Percentiles rank a stretch among this genome's conserved stretches.
Evolutionary conservation across 257 asterid species (phyloP).

Genomic region (Knoxia roxburghii): DNA sequence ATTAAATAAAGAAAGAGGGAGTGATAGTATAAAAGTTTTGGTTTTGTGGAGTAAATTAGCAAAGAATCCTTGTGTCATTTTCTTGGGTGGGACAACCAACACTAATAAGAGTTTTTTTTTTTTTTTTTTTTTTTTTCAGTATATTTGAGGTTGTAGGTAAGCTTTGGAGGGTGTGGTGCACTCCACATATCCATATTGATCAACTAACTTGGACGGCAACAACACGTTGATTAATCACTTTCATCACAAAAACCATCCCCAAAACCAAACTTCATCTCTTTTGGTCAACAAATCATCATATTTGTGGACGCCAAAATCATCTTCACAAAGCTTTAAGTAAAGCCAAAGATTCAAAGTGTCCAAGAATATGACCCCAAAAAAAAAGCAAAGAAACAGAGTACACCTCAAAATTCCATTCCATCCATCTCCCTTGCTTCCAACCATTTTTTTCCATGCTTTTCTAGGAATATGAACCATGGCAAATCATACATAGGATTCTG

Average conservation of each 20-base stretch:
- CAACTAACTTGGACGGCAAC: conserved; percentile 26
- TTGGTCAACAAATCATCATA: conserved; percentile 44
- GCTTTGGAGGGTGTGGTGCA: conserved; percentile 16
- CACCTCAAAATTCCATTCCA: conserved; percentile 29
- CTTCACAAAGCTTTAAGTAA: conserved; percentile 14
- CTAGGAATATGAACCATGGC: neutral
- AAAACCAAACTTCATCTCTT: conserved; percentile 28
- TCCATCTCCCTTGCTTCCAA: conserved; percentile 8
- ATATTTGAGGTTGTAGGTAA: neutral
- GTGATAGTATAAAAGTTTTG: too few relatives aligned
- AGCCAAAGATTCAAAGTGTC: conserved; percentile 24
- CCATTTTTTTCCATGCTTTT: neutral
- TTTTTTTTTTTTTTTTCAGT: neutral
- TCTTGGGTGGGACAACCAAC: conserved; percentile 27
- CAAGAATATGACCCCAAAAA: conserved; percentile 21
- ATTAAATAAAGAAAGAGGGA: too few relatives aligned
- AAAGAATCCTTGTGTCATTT: conserved; percentile 18
- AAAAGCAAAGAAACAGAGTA: conserved; percentile 6
- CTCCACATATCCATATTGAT: conserved; percentile 24
- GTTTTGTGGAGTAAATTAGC: neutral
- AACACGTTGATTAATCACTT: conserved; percentile 12
- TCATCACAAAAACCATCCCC: conserved; percentile 16
- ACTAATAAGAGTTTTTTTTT: neutral
- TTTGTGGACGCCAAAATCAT: neutral
- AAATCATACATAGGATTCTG: neutral